These are phyloP conservation scores for Dipteronia sinensis DNA, from an alignment of 345 rosid species.

Conservation along the genomic window DNA sequence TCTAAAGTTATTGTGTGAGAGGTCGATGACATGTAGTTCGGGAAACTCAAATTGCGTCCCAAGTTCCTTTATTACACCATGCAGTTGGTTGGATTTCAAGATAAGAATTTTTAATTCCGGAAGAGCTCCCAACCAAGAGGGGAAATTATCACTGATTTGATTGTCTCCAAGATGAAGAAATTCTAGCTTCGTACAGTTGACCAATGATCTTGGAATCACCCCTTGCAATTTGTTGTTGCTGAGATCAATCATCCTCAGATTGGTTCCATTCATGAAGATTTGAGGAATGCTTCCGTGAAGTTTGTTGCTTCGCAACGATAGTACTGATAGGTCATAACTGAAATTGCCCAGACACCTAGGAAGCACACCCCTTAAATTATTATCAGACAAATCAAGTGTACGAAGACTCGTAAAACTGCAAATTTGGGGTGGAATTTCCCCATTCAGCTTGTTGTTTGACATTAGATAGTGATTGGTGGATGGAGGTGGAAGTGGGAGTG, in stretches of 20 bases:
- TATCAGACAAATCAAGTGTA: conserved; percentile 23
- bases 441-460: conserved; percentile 20
- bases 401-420: conserved; percentile 4
- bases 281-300: conserved; percentile 25
- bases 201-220: conserved; percentile 7
- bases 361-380: conserved; percentile 20
- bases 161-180: background rate
- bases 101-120: background rate
- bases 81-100: background rate
- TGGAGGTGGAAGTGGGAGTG: conserved; percentile 19
- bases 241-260: conserved; percentile 18
- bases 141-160: background rate
- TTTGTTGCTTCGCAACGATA: conserved; percentile 19
- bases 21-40: background rate
- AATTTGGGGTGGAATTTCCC: conserved; percentile 16
- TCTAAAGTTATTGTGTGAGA: background rate
- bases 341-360: conserved; percentile 31
- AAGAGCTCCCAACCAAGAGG: conserved; percentile 9
- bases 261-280: background rate
- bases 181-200: background rate
- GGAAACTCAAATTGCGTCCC: background rate
- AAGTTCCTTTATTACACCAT: background rate
- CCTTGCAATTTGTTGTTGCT: conserved; percentile 11
- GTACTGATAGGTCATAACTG: background rate
- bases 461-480: rapidly evolving